Base-by-base conservation (phyloP, 805 yeast genomes). In the Allodekkera sacchari region DNA sequence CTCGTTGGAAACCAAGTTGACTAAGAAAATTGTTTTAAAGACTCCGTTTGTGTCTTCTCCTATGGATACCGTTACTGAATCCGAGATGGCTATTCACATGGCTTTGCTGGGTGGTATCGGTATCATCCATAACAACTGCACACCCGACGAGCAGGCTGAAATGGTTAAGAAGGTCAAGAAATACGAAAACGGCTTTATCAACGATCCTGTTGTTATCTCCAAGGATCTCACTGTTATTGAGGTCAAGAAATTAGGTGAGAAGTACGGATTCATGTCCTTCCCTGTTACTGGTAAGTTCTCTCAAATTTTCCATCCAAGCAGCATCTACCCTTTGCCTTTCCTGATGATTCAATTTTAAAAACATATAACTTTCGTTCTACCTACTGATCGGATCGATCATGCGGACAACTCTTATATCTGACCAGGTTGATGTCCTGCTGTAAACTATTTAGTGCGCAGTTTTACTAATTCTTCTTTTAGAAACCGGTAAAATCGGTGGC, bases 71-170 rank as follows among this genome's bases (percentile, higher is more conserved):
- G 98, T 92, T 45, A 92, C 98, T 36, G 98, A 92, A 71, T 66
- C 87, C 41, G 83, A 79, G 39, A 92, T 92, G 98, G 98, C 98
- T 44, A 89, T 92, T 50, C 78, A 87, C 66, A 88, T 92, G 96
- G 96, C 98, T 47, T 74, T 92, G 46, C 74, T 88, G 50, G 98
- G 98, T 61, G 98, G 98, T 64, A 85, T 92, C 60, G 98, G 98
- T 76, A 83, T 92, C 55, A 78, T 92, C 51, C 98, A 92, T 64
- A 96, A 92, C 71, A 92, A 92, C 73, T 88, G 96, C 68, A 59
- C 95, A 37, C 72, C 94, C 37, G 97, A 89, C 35, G 97, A 87
- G 60, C 98, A 92, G 67, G 98, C 98, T 38, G 95, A 77, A 47
- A 92, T 92, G 97, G 98, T 92, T 41, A 82, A 73, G 61, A 83